Conservation (phyloP, 139 green algal species). For the Haematococcus lacustris region DNA sequence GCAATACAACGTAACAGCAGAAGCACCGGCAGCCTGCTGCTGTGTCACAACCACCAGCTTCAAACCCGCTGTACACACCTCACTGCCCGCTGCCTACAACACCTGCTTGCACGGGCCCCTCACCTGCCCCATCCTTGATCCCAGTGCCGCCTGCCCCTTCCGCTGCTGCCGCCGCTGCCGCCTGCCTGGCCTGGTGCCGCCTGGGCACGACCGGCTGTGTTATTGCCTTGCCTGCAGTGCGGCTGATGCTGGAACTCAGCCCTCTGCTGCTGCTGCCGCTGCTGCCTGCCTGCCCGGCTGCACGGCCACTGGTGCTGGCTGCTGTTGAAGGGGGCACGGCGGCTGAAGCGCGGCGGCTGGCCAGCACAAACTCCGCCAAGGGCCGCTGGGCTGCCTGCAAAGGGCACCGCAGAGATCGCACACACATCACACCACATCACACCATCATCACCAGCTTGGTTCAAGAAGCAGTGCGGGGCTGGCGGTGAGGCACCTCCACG, state of each 20-base stretch:
- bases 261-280: not conserved
- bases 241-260: not conserved
- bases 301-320: not conserved
- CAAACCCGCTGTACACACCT: too few species aligned
- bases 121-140: too few species aligned
- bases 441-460: not conserved
- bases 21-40: too few species aligned
- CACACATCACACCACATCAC: too few species aligned
- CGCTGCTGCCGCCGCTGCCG: too few species aligned
- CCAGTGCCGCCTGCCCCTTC: too few species aligned
- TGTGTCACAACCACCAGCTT: too few species aligned
- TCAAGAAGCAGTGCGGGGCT: not conserved
- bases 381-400: not conserved
- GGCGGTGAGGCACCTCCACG: too few species aligned
- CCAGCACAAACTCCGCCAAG: not conserved
- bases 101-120: too few species aligned
- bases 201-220: not conserved
- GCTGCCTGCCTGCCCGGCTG: not conserved
- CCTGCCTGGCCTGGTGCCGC: not conserved
- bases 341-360: not conserved
- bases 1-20: too few species aligned
- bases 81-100: too few species aligned
- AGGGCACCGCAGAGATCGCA: too few species aligned
- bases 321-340: not conserved
- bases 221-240: not conserved